These are phyloP conservation scores for Aureobasidium sp. DNA, from an alignment of 2,329 filamentous ascomycete genomes.

Conservation along the genomic window DNA sequence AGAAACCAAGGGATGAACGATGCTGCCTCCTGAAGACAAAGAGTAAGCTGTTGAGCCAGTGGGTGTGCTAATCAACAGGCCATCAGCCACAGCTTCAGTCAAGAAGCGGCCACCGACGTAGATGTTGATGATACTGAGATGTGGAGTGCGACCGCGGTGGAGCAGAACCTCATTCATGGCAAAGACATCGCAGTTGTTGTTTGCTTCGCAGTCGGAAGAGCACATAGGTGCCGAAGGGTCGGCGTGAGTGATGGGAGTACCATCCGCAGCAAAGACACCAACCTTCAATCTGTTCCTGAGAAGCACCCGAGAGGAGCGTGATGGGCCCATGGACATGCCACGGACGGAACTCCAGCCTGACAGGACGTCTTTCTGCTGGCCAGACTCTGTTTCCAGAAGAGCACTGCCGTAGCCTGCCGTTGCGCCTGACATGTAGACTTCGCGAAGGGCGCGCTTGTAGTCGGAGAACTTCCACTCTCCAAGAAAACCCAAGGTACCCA, in stretches of 20 bases:
- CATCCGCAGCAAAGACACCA: constrained; percentile 68
- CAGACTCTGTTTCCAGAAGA: constrained; percentile 7
- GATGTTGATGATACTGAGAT: constrained; percentile 86
- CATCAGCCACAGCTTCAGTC: constrained; percentile 90
- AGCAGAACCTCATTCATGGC: constrained; percentile 95
- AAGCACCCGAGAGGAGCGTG: constrained; percentile 70
- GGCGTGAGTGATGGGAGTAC: constrained; percentile 38
- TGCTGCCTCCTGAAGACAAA: constrained; percentile 84
- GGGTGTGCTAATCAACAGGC: constrained; percentile 87
- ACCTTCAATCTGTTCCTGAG: constrained; percentile 83
- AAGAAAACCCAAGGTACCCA: constrained; percentile 91
- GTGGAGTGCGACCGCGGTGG: constrained; percentile 81
- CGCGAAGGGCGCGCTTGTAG: constrained; percentile 83
- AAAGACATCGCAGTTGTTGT: constrained; percentile 48
- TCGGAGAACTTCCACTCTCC: constrained; percentile 95
- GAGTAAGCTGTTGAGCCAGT: constrained; percentile 95
- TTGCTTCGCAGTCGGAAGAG: background rate
- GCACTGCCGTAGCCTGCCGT: constrained; percentile 39
- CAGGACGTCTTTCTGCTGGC: constrained; percentile 18
- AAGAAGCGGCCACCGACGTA: constrained; percentile 83
- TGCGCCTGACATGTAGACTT: constrained; percentile 80
- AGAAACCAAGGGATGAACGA: constrained; percentile 87
- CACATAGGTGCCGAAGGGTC: constrained; percentile 17
- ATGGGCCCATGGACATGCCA: constrained; percentile 73
- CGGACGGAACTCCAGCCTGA: constrained; percentile 65